Evolutionary conservation across 129 eudicot genomes (phyloP), one percentile per base, ranked within the genome.

Genomic region (Daucus carota): DNA sequence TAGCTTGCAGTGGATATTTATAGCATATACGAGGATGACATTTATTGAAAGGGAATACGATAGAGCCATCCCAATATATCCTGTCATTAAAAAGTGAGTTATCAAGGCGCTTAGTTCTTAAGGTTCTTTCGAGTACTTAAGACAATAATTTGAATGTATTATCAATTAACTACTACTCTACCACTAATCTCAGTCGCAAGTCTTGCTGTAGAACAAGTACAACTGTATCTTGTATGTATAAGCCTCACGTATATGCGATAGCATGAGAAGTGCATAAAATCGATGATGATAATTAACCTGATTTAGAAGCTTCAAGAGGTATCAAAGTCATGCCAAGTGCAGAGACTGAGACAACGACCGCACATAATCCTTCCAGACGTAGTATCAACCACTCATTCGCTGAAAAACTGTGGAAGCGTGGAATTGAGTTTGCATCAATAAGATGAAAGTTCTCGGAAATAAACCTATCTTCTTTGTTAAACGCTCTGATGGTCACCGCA

Each of bases 311-410:
- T 52, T 80, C 67, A 66, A 71, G 80, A 7, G 90, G 87, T 60
- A 91, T 78, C 80, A 87, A 79, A 60, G 87, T 83, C 80, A 89
- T 81, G 66, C 83, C 87, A 7, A 91, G 81, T 5, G 92, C 89
- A 33, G 90, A 82, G 70, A 83, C 52, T 48, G 95, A 76, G 48
- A 89, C 86, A 46, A 91, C 81, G 77, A 85, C n/a, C 8, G 95
- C 89, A 16, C 89, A 81, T 68, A 89, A 80, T 12, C 85, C 75
- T 80, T 91, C 97, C 11, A 91, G 74, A 17, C 92, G 88, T 73
- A 77, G 90, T 54, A 89, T 89, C 68, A 89, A 75, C 97, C 95
- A 91, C 65, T 91, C 95, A 48, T 89, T 91, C 75, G 95, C 90
- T 48, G 92, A 59, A 81, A 88, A 91, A 54, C 79, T 83, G 72